Base-by-base conservation (phyloP, 768 basidiomycete species). In the Psilocybe azurescens region DNA sequence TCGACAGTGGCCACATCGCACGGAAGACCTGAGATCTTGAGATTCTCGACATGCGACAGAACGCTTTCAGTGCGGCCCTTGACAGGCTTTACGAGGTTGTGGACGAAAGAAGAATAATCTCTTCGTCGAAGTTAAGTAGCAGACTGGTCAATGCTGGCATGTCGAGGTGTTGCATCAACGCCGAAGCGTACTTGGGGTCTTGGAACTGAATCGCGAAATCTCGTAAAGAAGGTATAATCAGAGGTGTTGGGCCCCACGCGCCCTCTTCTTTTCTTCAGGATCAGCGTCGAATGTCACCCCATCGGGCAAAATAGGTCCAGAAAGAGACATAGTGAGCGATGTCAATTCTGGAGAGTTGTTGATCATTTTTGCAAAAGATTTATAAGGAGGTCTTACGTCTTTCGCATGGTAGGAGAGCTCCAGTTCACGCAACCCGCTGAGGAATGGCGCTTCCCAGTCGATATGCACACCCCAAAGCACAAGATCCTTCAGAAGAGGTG, bases 401-500 rank as follows among this genome's bases (percentile, higher is more conserved):
- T 81, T 77, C 8, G 81, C 72, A 66, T 90, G 89, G 74, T 83
- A 90, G 0, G 86, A 83, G 46, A 92, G 75, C 65, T 89, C 83
- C 20, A 92, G 70, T 14, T 83, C 79, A 24, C 65, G 69, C 30
- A 92, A 74, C 13, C 77, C 79, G 16, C 68, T 63, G 28, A 89
- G 76, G 65, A 85, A 78, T 8, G 72, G 65, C n/a, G 50, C 75
- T 32, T 80, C 76, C 91, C 91, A 93, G 59, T 87, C 81, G 36
- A 92, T 72, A 63, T 90, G 90, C 4, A 91, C 86, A 41, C 89
- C 90, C 86, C 87, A 90, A 29, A 93, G 76, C 9, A 77, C 75
- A 36, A 85, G 72, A 3, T 74, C 67, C 18, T 70, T 74, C 13
- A 93, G 75, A 7, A 75, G 79, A 1, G 91, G 91, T 16, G 79